Conservation (phyloP, 2,329 filamentous ascomycete genomes). For the Parastagonospora avenae region DNA sequence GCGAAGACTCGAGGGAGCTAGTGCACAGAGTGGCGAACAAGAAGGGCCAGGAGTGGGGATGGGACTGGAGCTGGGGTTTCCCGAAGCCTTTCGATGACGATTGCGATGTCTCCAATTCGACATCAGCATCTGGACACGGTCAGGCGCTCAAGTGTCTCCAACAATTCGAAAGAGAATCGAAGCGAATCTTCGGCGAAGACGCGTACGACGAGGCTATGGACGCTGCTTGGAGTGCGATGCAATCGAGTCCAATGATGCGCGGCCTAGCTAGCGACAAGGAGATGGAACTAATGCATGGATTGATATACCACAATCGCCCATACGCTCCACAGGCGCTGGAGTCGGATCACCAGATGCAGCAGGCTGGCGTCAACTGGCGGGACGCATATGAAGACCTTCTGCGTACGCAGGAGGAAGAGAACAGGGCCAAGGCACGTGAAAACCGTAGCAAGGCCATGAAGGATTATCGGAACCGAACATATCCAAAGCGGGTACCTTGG, state of each 20-base stretch:
- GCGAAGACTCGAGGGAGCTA: conserved; percentile 18
- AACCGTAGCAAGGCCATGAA: not conserved
- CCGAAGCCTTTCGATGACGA: conserved; percentile 34
- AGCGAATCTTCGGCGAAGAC: conserved; percentile 6
- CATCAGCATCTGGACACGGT: conserved; percentile 2
- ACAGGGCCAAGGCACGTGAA: not conserved
- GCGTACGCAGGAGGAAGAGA: conserved; percentile 40
- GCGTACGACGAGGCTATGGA: conserved; percentile 6
- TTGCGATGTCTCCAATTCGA: not conserved
- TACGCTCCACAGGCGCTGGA: conserved; percentile 64
- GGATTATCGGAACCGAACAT: not conserved
- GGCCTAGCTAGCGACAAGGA: not conserved
- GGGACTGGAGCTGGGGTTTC: conserved; percentile 44
- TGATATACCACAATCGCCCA: conserved; percentile 1
- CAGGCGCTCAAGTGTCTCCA: conserved; percentile 1
- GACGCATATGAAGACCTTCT: conserved; percentile 66
- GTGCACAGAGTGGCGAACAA: conserved; percentile 36
- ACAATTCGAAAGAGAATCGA: conserved; percentile 9
- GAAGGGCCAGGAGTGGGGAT: conserved; percentile 42
- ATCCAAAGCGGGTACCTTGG: conserved; percentile 21
- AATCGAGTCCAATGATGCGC: not conserved
- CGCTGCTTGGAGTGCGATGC: not conserved
- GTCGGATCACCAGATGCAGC: conserved; percentile 46
- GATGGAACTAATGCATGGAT: not conserved
- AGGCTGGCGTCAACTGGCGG: conserved; percentile 55